Evolutionary conservation across 2,329 filamentous ascomycete genomes (phyloP).

Genomic region (Lomentospora prolificans): DNA sequence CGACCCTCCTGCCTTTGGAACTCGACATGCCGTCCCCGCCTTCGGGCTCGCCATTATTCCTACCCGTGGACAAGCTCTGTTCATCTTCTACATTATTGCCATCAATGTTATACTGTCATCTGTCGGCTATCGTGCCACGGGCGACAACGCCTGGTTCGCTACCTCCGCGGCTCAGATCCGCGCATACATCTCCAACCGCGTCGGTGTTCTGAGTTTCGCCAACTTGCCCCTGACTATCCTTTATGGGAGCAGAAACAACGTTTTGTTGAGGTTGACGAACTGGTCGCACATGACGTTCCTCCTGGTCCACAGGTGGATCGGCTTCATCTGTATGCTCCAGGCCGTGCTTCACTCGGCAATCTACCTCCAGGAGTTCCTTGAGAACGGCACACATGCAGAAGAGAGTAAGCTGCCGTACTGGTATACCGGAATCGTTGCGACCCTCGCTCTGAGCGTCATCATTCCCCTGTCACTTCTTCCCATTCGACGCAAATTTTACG

Average conservation of each 20-base stretch:
- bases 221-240: conserved; percentile 32
- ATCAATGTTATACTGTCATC: conserved; percentile 26
- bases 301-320: conserved; percentile 39
- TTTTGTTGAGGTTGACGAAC: conserved; percentile 36
- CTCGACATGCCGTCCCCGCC: conserved; percentile 15
- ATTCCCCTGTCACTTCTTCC: conserved; percentile 23
- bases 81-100: conserved; percentile 28
- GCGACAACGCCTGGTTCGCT: conserved; percentile 20
- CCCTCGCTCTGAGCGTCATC: conserved; percentile 21
- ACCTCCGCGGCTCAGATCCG: conserved; percentile 18
- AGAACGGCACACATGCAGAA: conserved; percentile 16
- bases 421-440: conserved; percentile 33
- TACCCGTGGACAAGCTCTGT: conserved; percentile 32
- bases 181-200: conserved; percentile 27
- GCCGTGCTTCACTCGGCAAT: conserved; percentile 36
- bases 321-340: conserved; percentile 32
- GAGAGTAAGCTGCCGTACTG: conserved; percentile 25
- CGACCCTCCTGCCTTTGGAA: conserved; percentile 18
- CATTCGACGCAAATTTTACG: conserved; percentile 27
- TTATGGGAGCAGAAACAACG: conserved; percentile 35
- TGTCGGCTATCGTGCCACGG: conserved; percentile 17
- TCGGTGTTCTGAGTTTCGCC: conserved; percentile 29
- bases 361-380: conserved; percentile 24
- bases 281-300: conserved; percentile 39
- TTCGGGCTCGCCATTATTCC: conserved; percentile 21